Evolutionary conservation across 371 early-diverging fungal species (phyloP).

Genomic region (Rhizopus microsporus): DNA sequence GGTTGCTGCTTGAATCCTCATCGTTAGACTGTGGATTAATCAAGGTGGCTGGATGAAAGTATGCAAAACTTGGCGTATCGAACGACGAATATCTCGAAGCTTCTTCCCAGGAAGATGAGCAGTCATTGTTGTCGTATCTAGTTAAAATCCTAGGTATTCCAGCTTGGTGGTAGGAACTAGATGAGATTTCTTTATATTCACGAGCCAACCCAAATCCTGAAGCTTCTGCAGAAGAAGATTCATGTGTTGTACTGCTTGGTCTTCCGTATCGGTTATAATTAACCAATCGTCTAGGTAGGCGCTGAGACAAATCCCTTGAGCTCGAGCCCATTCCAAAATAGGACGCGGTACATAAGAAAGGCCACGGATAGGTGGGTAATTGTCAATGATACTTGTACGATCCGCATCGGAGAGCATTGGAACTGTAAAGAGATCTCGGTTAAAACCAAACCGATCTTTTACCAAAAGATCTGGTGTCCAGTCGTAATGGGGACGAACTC

Average conservation of each 20-base stretch:
- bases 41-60: background rate
- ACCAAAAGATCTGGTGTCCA: too few species aligned
- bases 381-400: too few species aligned
- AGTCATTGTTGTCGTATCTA: background rate
- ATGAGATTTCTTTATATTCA: conserved; percentile 11
- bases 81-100: conserved; percentile 23
- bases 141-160: conserved; percentile 15
- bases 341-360: conserved; percentile 34
- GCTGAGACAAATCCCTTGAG: conserved; percentile 20
- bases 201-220: conserved; percentile 2
- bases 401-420: too few species aligned
- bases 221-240: too few species aligned
- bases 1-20: conserved; percentile 9
- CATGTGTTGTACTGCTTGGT: background rate
- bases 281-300: conserved; percentile 35
- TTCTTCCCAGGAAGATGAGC: conserved; percentile 9
- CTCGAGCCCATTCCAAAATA: conserved; percentile 30
- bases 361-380: too few species aligned
- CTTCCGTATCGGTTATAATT: background rate
- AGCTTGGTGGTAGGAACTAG: conserved; percentile 9
- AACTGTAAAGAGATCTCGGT: too few species aligned
- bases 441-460: too few species aligned
- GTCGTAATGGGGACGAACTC: too few species aligned
- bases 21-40: background rate
- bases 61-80: conserved; percentile 4